Conservation (phyloP, 2,329 filamentous ascomycete species). For the Ambrosiella beaveri region DNA sequence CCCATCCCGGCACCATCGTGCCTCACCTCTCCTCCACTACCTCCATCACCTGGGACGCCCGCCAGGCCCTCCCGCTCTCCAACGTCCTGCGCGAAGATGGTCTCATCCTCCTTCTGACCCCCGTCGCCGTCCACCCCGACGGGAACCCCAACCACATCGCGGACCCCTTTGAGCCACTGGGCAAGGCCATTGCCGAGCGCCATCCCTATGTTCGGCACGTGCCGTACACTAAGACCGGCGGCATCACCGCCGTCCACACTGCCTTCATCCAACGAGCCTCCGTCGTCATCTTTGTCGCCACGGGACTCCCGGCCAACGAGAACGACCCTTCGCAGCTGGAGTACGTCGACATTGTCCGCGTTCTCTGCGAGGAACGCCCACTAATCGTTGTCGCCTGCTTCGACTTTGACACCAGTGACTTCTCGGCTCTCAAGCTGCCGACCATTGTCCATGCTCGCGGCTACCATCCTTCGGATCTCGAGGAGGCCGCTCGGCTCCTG, state of each 20-base stretch:
- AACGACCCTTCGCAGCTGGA: constrained; percentile 35
- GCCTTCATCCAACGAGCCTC: constrained; percentile 44
- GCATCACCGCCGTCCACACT: constrained; percentile 46
- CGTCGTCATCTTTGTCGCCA: constrained; percentile 43
- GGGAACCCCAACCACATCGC: constrained; percentile 25
- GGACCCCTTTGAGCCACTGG: constrained; percentile 60
- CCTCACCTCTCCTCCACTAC: constrained; percentile 9
- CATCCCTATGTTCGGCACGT: constrained; percentile 51
- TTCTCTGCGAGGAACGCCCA: constrained; percentile 29
- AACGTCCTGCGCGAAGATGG: constrained; percentile 27
- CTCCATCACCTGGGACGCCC: constrained; percentile 25
- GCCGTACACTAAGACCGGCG: constrained; percentile 46
- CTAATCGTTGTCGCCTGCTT: constrained; percentile 37
- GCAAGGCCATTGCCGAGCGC: constrained; percentile 40
- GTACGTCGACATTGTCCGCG: constrained; percentile 28
- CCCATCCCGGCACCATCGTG: constrained; percentile 5
- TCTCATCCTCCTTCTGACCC: constrained; percentile 44
- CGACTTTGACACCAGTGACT: constrained; percentile 23
- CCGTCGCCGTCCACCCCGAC: constrained; percentile 31
- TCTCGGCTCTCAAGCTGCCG: constrained; percentile 28
- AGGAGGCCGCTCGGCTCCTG: constrained; percentile 33
- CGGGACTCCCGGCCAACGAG: constrained; percentile 25
- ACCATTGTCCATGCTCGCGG: constrained; percentile 33
- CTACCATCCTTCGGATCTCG: constrained; percentile 30
- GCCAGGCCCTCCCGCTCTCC: constrained; percentile 30